Conservation (phyloP, 1,139 yeast genomes). For the Suhomyces kunorum region DNA sequence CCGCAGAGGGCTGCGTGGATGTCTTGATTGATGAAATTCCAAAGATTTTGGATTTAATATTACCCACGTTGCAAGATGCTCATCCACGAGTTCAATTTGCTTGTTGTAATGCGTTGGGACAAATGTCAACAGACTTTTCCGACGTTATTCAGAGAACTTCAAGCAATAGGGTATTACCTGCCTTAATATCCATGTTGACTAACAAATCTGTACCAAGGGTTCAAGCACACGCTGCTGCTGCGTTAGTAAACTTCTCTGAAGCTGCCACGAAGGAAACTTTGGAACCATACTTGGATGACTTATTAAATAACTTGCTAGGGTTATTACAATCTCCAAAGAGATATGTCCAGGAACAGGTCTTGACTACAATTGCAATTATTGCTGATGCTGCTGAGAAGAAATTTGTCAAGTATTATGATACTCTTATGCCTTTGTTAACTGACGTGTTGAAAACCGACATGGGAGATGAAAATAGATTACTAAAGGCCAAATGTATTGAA, state of each 20-base stretch:
- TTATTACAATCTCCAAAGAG: conserved; percentile 76
- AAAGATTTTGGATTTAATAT: conserved; percentile 74
- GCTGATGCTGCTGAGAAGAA: conserved; percentile 97
- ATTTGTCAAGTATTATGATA: conserved; percentile 88
- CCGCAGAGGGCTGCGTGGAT: conserved; percentile 96
- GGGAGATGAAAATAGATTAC: conserved; percentile 74
- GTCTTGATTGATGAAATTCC: conserved; percentile 82
- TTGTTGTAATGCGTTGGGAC: conserved; percentile 95
- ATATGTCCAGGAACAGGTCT: conserved; percentile 95
- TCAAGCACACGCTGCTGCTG: conserved; percentile 98
- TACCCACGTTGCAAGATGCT: conserved; percentile 77
- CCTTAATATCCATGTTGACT: conserved; percentile 78
- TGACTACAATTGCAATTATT: conserved; percentile 93
- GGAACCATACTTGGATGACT: conserved; percentile 85
- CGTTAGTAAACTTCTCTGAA: conserved; percentile 91
- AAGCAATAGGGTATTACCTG: conserved; percentile 80
- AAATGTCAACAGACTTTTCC: conserved; percentile 96
- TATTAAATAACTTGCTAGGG: conserved; percentile 71
- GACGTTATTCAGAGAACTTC: conserved; percentile 81
- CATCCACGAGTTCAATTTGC: conserved; percentile 97
- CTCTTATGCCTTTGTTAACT: conserved; percentile 87
- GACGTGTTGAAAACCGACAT: conserved; percentile 78
- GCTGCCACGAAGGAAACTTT: conserved; percentile 83
- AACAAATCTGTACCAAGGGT: conserved; percentile 79
- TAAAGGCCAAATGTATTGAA: conserved; percentile 93